Base-by-base conservation (phyloP, 768 basidiomycete species). In the Sarcodon aspratus region DNA sequence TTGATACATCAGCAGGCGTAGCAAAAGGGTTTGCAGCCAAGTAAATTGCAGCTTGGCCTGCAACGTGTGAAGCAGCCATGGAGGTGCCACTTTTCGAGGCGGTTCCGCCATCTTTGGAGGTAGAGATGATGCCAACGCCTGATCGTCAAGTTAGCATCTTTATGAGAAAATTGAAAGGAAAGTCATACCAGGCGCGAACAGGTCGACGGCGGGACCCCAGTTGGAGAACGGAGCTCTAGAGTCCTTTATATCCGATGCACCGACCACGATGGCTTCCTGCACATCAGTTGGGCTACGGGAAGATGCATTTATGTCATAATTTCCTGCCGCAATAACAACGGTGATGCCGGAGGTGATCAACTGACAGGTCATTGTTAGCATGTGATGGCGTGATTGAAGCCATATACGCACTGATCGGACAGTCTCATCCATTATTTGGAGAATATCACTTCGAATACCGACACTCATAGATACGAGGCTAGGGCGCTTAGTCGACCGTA, bases 121-220 rank as follows among this genome's bases (percentile, higher is more conserved):
- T 93, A 38, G 87, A 92, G 1, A 85, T 69, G 62, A 96, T 95
- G 71, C 90, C 90, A 50, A 92, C 69, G 53, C 86, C 77, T 69
- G 1, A n/a, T 11, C n/a, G n/a, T n/a, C n/a, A n/a, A n/a, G n/a
- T n/a, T n/a, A n/a, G n/a, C n/a, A n/a, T n/a, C n/a, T n/a, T 37
- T n/a, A n/a, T n/a, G n/a, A n/a, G n/a, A n/a, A n/a, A n/a, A n/a
- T n/a, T n/a, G n/a, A n/a, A n/a, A 37, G 11, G 15, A 11, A 11
- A 37, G n/a, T n/a, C n/a, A n/a, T n/a, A 10, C 58, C 58, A 7
- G 56, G 56, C 6, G 56, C 58, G 18, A 50, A 55, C 13, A 57
- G 45, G 40, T 55, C 56, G 33, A 59, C 50, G 40, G 46, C 33
- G 33, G 50, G 13, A 27, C 56, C 58, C n/a, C 18, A 57, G 40